Percentiles rank a stretch among this genome's conserved stretches.
Conservation (phyloP, 176 grass and related monocot genomes). For the Carex kokanica region DNA sequence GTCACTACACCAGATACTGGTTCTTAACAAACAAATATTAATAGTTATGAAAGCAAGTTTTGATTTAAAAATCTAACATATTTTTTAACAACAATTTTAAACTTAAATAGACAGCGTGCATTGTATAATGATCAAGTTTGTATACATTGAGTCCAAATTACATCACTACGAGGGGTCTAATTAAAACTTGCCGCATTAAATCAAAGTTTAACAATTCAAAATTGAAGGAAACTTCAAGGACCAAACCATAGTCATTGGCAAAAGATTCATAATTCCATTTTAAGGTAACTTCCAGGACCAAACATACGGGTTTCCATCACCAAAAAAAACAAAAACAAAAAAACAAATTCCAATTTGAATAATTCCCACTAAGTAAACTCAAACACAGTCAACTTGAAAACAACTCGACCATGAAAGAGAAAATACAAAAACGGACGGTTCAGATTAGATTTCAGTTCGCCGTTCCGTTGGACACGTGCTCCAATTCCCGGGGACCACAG, state of each 20-base stretch:
- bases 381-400: not conserved
- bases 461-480: not conserved
- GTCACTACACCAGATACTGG: too few species aligned
- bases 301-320: too few species aligned
- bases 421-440: not conserved
- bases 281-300: too few species aligned
- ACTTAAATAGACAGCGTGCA: too few species aligned
- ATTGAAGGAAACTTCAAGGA: not conserved
- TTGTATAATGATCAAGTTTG: too few species aligned
- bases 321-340: too few species aligned
- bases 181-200: not conserved
- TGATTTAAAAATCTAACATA: too few species aligned
- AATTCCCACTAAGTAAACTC: not conserved
- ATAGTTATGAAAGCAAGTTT: too few species aligned
- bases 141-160: too few species aligned
- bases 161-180: too few species aligned
- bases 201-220: not conserved
- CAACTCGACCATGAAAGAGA: not conserved
- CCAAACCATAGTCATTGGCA: constrained; percentile 1
- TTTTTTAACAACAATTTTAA: too few species aligned
- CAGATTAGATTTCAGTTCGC: not conserved
- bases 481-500: not conserved
- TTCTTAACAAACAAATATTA: too few species aligned
- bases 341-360: not conserved
- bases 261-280: not conserved